These are phyloP conservation scores for Collybia sp. DNA, from an alignment of 768 basidiomycete genomes.

Conservation along the genomic window DNA sequence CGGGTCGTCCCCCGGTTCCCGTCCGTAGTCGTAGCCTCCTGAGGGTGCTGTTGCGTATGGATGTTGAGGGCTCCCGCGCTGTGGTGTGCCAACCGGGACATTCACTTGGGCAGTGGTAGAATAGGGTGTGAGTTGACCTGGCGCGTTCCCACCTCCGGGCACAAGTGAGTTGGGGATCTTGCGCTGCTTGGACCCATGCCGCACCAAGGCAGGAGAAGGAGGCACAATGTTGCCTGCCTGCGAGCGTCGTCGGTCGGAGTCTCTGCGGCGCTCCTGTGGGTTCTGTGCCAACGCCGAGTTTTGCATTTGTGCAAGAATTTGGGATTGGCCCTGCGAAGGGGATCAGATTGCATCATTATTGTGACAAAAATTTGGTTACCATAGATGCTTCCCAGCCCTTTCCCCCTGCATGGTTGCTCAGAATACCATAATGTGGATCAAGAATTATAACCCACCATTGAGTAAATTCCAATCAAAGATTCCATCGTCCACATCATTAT, in stretches of 20 bases:
- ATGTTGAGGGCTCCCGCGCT: constrained; percentile 50
- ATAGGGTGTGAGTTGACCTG: constrained; percentile 64
- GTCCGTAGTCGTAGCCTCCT: constrained; percentile 56
- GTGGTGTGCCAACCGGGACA: constrained; percentile 56
- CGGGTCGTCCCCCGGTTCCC: constrained; percentile 47
- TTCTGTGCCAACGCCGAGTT: constrained; percentile 33
- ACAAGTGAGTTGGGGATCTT: constrained; percentile 57
- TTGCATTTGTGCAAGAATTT: constrained; percentile 64
- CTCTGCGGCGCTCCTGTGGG: constrained; percentile 53
- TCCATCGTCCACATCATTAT: constrained; percentile 87
- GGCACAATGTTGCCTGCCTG: constrained; percentile 55
- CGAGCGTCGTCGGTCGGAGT: constrained; percentile 50
- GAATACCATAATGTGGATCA: not conserved
- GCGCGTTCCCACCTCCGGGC: constrained; percentile 42
- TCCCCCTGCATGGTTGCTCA: constrained; percentile 47
- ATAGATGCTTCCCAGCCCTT: constrained; percentile 90
- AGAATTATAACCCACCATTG: constrained; percentile 49
- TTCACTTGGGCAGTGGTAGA: constrained; percentile 74
- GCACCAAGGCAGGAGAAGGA: constrained; percentile 76
- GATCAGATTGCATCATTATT: constrained; percentile 3
- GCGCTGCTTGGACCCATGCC: constrained; percentile 70
- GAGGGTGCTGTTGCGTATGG: constrained; percentile 63
- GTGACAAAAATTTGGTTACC: constrained; percentile 27
- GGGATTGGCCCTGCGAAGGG: constrained; percentile 49
- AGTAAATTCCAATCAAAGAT: constrained; percentile 96